These are phyloP conservation scores for Penicillium soppii DNA, from an alignment of 495 filamentous ascomycete species.

Conservation along the genomic window DNA sequence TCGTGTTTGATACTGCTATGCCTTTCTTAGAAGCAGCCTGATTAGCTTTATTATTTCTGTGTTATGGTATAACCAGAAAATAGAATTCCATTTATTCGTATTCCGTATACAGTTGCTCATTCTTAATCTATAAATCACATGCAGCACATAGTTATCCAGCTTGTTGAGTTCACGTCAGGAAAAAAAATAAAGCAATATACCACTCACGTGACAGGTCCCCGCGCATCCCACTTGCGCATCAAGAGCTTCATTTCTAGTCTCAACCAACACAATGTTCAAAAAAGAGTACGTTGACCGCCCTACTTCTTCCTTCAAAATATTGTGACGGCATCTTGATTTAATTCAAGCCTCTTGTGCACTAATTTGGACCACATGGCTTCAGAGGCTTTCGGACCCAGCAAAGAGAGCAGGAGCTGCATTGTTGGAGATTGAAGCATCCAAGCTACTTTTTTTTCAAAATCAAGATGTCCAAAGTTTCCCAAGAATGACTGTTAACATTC, in stretches of 20 bases:
- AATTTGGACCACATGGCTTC: neutral
- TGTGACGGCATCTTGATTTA: neutral
- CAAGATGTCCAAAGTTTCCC: too few relatives aligned
- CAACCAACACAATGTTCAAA: slow-evolving; percentile 70
- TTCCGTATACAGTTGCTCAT: too few relatives aligned
- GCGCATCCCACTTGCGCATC: slow-evolving; percentile 32
- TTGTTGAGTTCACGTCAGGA: neutral
- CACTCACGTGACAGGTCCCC: slow-evolving; percentile 31
- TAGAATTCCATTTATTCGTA: too few relatives aligned
- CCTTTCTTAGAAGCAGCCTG: too few relatives aligned
- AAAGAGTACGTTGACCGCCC: slow-evolving; percentile 64
- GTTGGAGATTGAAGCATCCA: too few relatives aligned
- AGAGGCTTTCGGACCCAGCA: neutral
- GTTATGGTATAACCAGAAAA: too few relatives aligned
- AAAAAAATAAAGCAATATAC: neutral
- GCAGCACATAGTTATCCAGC: too few relatives aligned
- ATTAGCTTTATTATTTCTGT: too few relatives aligned
- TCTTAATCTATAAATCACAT: too few relatives aligned
- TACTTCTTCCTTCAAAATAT: neutral
- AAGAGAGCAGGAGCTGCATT: slow-evolving; percentile 5
- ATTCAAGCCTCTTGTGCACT: neutral
- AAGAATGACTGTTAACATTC: slow-evolving; percentile 15
- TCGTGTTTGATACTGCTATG: too few relatives aligned
- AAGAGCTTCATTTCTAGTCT: slow-evolving; percentile 11
- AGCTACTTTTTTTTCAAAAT: too few relatives aligned